Evolutionary conservation across 768 basidiomycete species (phyloP), one percentile per base, ranked within the genome.

Genomic region (Pleurotus salmoneostramineus): DNA sequence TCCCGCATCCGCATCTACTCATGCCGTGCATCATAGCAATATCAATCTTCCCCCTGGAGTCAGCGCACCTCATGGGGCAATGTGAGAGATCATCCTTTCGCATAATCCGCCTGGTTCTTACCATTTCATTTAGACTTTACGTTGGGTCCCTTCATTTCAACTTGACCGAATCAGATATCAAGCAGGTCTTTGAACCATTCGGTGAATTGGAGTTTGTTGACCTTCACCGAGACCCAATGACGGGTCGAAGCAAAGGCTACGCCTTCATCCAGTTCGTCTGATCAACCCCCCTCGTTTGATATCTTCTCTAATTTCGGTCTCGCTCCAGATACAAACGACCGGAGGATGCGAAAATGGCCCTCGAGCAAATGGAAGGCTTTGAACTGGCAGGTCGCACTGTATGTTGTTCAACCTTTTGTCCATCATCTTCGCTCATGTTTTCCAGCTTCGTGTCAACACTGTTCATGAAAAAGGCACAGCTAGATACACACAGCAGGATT

Each of bases 351-450:
- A 89, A 90, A 69, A 95, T 95, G 88, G 97, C 97, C 27, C 73
- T 99, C 45, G 94, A 97, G 67, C 93, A 98, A 65, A 99, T 99
- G 97, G 95, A 98, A 77, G 93, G 93, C 32, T 99, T 99, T 68
- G 94, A 97, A 66, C 82, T 99, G 58, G 97, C 97, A 55, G 97
- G 97, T 42, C 87, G 97, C 58, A 91, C 89, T 60, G 94, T 95
- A 68, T 62, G 85, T 74, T 6, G 36, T 43, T 44, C 60, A 14
- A 54, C 45, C 42, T 64, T 50, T 60, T 51, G 60, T 46, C 52
- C 48, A 49, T 10, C 15, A 37, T 32, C 68, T 50, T 57, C 61
- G n/a, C n/a, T 40, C 10, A 31, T 58, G 48, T 14, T n/a, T 49
- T 51, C 51, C 65, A 93, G 90, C 77, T 95, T 48, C 88, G 90